Conservation (phyloP, 352 stramenopile genomes). For the Thraustotheca clavata region DNA sequence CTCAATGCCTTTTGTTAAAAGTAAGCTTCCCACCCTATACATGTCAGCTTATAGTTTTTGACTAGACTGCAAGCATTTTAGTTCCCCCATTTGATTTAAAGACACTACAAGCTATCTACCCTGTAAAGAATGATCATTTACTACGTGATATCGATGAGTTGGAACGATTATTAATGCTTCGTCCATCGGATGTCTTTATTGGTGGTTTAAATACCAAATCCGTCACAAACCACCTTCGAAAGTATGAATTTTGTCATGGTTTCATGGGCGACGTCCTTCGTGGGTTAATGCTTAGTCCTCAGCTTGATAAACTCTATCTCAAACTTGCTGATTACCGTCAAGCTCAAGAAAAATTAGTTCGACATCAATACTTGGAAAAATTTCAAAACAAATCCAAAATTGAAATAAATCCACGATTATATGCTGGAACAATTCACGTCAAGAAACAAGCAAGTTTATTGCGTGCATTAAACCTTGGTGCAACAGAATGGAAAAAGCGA, state of each 20-base stretch:
- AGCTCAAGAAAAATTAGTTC: slow-evolving; percentile 64
- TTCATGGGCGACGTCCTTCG: slow-evolving; percentile 82
- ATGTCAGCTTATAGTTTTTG: neutral
- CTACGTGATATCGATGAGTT: slow-evolving; percentile 59
- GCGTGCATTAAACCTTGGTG: slow-evolving; percentile 21
- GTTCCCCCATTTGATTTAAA: slow-evolving; percentile 69
- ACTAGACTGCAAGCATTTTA: slow-evolving; percentile 63
- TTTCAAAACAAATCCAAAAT: slow-evolving; percentile 29
- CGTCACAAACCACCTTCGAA: slow-evolving; percentile 42
- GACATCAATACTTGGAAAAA: slow-evolving; percentile 69
- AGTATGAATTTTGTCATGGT: slow-evolving; percentile 78
- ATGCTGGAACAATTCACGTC: slow-evolving; percentile 58
- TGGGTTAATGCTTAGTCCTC: slow-evolving; percentile 68
- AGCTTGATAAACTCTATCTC: slow-evolving; percentile 70
- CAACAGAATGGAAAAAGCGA: slow-evolving; percentile 73
- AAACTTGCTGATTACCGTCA: slow-evolving; percentile 64
- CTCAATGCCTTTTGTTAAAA: slow-evolving; percentile 81
- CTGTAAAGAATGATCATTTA: slow-evolving; percentile 63
- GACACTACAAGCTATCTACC: slow-evolving; percentile 50
- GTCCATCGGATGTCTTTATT: slow-evolving; percentile 67
- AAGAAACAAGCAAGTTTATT: slow-evolving; percentile 62
- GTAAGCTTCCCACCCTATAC: neutral
- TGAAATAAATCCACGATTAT: slow-evolving; percentile 33
- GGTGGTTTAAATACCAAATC: slow-evolving; percentile 32
- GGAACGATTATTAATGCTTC: slow-evolving; percentile 67